Percentiles rank a stretch among this genome's conserved stretches.
Conservation (phyloP, 2,329 filamentous ascomycete species). For the Colletotrichum sp. region DNA sequence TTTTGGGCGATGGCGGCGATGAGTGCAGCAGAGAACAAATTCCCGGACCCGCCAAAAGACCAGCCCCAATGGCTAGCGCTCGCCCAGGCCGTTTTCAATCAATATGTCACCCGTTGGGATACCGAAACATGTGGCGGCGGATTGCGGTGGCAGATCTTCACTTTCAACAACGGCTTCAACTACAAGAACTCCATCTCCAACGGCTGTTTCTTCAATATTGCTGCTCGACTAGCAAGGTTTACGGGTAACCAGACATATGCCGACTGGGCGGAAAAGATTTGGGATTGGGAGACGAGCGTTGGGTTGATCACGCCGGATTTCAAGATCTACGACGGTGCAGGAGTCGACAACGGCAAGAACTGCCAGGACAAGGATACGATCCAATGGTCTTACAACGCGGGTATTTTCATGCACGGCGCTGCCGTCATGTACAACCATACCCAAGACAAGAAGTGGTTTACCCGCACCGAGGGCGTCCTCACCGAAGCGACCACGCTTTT, state of each 20-base stretch:
- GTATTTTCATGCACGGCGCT: conserved; percentile 66
- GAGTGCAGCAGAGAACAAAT: conserved; percentile 78
- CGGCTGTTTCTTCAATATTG: conserved; percentile 73
- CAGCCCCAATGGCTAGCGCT: conserved; percentile 79
- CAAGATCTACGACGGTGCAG: conserved; percentile 58
- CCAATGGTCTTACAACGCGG: conserved; percentile 75
- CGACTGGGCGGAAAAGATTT: conserved; percentile 76
- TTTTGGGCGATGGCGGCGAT: conserved; percentile 89
- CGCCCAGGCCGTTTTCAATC: conserved; percentile 81
- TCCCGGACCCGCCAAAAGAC: conserved; percentile 67
- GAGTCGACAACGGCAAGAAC: conserved; percentile 38
- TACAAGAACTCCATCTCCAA: conserved; percentile 75
- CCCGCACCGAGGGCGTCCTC: conserved; percentile 63
- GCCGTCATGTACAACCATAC: conserved; percentile 71
- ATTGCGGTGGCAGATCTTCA: conserved; percentile 85
- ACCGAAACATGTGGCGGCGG: conserved; percentile 71
- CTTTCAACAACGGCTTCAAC: conserved; percentile 74
- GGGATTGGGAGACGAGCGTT: conserved; percentile 64
- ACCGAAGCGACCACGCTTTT: conserved; percentile 57
- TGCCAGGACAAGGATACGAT: conserved; percentile 60
- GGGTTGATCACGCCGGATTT: conserved; percentile 62
- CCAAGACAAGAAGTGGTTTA: conserved; percentile 55
- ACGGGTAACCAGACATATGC: conserved; percentile 81
- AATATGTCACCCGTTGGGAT: conserved; percentile 76
- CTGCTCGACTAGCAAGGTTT: conserved; percentile 75